These are phyloP conservation scores for Parathielavia hyrcaniae DNA, from an alignment of 495 filamentous ascomycete genomes.

Conservation along the genomic window DNA sequence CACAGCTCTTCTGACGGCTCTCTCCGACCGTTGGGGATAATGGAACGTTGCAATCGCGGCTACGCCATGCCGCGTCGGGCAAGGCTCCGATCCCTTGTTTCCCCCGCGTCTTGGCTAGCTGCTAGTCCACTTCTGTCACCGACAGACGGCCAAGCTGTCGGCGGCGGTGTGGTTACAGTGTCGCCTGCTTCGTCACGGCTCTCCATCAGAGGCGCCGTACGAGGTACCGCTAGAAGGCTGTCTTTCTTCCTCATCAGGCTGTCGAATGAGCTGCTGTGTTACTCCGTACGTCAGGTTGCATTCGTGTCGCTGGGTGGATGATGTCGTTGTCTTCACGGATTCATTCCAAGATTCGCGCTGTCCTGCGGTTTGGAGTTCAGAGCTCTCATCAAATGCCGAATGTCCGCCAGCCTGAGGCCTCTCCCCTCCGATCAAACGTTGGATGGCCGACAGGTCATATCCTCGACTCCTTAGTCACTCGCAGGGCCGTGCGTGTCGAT, in stretches of 20 bases:
- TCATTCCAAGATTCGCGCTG: too few relatives aligned
- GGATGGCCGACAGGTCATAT: background rate
- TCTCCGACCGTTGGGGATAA: constrained; percentile 13
- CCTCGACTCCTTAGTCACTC: background rate
- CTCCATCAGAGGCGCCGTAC: background rate
- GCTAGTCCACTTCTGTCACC: constrained; percentile 16
- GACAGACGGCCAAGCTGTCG: background rate
- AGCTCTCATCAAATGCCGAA: background rate
- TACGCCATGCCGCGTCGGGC: constrained; percentile 1
- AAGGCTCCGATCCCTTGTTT: constrained; percentile 5
- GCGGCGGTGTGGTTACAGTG: background rate
- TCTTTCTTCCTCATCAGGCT: background rate
- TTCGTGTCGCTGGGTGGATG: too few relatives aligned
- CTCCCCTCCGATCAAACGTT: background rate
- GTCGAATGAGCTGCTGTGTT: too few relatives aligned
- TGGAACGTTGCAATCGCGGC: constrained; percentile 20
- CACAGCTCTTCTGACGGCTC: background rate
- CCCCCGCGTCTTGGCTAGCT: constrained; percentile 16
- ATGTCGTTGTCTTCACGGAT: too few relatives aligned
- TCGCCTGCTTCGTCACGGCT: background rate
- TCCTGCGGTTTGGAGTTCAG: too few relatives aligned
- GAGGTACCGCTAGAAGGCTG: background rate
- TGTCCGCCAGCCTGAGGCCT: background rate
- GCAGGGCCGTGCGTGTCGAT: constrained; percentile 5
- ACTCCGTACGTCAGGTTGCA: too few relatives aligned